Conservation (phyloP, 768 basidiomycete genomes). For the Obba rivulosa region DNA sequence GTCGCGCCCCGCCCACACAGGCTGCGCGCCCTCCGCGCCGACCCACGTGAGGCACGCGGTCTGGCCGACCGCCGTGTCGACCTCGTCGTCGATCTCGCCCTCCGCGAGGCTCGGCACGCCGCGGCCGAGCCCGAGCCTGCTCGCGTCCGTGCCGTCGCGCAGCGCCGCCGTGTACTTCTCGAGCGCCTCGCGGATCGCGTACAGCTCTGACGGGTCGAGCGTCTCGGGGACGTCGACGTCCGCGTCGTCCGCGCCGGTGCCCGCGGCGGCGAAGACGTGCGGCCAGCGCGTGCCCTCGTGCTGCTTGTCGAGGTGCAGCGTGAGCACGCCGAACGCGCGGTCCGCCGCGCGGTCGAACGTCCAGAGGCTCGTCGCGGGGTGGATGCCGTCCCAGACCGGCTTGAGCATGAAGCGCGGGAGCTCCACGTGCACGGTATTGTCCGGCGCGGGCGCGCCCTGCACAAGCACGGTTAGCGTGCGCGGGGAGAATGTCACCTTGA, state of each 20-base stretch:
- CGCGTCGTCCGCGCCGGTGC: constrained; percentile 13
- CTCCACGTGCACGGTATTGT: constrained; percentile 17
- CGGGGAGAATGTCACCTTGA: constrained; percentile 62
- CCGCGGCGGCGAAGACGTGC: constrained; percentile 67
- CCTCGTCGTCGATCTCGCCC: constrained; percentile 90
- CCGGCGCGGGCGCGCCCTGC: constrained; percentile 24
- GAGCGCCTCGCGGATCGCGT: constrained; percentile 70
- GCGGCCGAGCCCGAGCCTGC: constrained; percentile 57
- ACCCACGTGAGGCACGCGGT: constrained; percentile 66
- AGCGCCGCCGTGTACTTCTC: constrained; percentile 80
- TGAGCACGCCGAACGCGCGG: constrained; percentile 61
- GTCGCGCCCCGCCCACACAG: constrained; percentile 31
- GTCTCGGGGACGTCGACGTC: constrained; percentile 82
- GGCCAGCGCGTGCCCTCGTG: constrained; percentile 83
- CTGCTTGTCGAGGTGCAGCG: constrained; percentile 82
- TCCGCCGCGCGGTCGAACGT: constrained; percentile 83
- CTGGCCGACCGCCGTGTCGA: constrained; percentile 71
- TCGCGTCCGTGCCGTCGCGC: constrained; percentile 50
- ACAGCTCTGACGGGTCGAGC: constrained; percentile 78
- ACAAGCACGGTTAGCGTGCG: constrained; percentile 64
- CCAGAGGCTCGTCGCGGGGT: constrained; percentile 81
- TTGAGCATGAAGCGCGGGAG: constrained; percentile 59
- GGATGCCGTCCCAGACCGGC: constrained; percentile 76
- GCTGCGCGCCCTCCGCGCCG: constrained; percentile 39
- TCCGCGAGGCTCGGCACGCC: constrained; percentile 77